Conservation (phyloP, 2,329 filamentous ascomycete genomes). For the Pyrenochaeta sp. region DNA sequence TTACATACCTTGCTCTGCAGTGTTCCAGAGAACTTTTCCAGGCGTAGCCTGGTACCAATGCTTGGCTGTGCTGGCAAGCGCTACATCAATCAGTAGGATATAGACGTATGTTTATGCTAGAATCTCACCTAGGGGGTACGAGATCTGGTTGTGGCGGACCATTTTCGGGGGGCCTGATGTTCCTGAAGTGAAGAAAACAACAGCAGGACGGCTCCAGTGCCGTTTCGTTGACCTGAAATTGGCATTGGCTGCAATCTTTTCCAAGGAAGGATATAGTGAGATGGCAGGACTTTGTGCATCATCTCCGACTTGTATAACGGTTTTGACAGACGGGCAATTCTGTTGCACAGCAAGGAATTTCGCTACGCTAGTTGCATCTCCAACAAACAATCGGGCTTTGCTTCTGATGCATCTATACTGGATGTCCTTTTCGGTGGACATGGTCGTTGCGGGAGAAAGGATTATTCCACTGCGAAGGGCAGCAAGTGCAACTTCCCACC, state of each 20-base stretch:
- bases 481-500: slow-evolving; percentile 11
- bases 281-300: background rate
- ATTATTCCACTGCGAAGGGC: slow-evolving; percentile 9
- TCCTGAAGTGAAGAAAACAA: slow-evolving; percentile 11
- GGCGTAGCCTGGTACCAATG: slow-evolving; percentile 11
- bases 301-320: slow-evolving; percentile 3
- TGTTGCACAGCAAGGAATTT: slow-evolving; percentile 8
- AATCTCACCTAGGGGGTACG: slow-evolving; percentile 9
- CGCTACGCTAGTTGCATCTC: slow-evolving; percentile 5
- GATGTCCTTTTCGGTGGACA: slow-evolving; percentile 9
- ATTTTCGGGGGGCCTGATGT: slow-evolving; percentile 13
- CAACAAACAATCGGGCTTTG: slow-evolving; percentile 8
- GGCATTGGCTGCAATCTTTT: background rate
- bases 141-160: slow-evolving; percentile 10
- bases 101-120: background rate
- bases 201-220: slow-evolving; percentile 2
- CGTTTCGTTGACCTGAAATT: background rate
- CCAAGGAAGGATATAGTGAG: background rate
- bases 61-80: slow-evolving; percentile 4
- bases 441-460: slow-evolving; percentile 4
- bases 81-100: slow-evolving; percentile 1
- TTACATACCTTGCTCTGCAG: slow-evolving; percentile 7
- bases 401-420: slow-evolving; percentile 7
- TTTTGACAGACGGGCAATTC: slow-evolving; percentile 1
- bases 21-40: slow-evolving; percentile 10